Percentiles rank a stretch among this genome's conserved stretches.
phyloP scores from a whole-genome alignment of 139 green algal genomes.

The Pleodorina starrii region DNA sequence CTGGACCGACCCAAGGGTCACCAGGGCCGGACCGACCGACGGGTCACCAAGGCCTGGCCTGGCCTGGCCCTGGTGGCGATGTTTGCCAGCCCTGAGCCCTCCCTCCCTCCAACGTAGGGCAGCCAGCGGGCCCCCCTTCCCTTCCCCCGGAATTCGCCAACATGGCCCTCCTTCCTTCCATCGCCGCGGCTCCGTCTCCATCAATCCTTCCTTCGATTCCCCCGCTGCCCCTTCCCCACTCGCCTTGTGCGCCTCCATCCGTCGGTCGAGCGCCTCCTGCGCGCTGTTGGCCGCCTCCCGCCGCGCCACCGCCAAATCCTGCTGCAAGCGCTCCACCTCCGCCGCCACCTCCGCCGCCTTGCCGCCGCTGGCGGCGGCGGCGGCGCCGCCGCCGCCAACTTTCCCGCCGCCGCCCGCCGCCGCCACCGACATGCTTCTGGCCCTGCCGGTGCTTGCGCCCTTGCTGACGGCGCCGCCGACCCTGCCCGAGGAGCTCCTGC shows the following conservation, averaged over 20 bases:
- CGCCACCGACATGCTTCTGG: not conserved
- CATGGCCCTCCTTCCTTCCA: no score
- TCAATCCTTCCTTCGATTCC: no score
- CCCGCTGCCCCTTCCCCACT: no score
- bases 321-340: not conserved
- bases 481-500: not conserved
- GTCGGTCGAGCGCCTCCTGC: not conserved
- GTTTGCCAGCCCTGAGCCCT: no score
- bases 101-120: no score
- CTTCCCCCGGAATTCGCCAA: no score
- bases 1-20: no score
- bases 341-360: conserved; percentile 17
- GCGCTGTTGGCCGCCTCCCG: not conserved
- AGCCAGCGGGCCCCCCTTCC: no score
- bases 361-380: not conserved
- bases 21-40: no score
- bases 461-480: not conserved
- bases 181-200: no score
- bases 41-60: no score
- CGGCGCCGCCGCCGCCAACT: not conserved
- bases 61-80: no score
- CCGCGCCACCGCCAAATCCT: not conserved
- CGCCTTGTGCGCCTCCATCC: not conserved
- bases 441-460: not conserved
- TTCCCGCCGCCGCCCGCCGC: not conserved